A percentile compares a stretch with the other conserved stretches of the same genome.
Conservation (phyloP, 2,329 filamentous ascomycete genomes). For the Fusarium pseudoanthophilum region DNA sequence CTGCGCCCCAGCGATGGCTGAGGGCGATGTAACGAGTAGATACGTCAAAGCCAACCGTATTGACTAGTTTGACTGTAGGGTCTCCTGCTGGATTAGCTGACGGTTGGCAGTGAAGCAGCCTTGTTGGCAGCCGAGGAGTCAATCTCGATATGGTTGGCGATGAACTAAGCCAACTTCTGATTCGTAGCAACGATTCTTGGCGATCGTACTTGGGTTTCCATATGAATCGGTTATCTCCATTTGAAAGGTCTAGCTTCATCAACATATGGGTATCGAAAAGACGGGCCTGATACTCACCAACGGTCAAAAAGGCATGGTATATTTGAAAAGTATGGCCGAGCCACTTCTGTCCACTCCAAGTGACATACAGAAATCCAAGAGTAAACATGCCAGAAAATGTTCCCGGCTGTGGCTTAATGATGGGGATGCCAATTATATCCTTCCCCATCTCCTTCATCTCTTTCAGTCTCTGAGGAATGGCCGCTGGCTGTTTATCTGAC, state of each 20-base stretch:
- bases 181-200: slow-evolving; percentile 17
- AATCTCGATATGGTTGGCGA: background rate
- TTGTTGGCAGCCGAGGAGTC: slow-evolving; percentile 18
- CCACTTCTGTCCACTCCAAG: background rate
- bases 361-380: slow-evolving; percentile 8
- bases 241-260: background rate
- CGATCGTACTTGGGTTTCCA: slow-evolving; percentile 26
- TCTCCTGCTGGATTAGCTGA: background rate
- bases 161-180: slow-evolving; percentile 18
- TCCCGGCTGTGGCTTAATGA: background rate
- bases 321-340: background rate
- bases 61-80: slow-evolving; percentile 7
- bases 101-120: slow-evolving; percentile 15
- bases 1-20: slow-evolving; percentile 31
- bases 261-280: background rate
- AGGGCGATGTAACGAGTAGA: slow-evolving; percentile 27
- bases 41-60: background rate
- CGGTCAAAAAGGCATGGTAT: slow-evolving; percentile 7
- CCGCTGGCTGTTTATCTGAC: background rate
- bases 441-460: background rate
- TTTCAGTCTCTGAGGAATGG: background rate
- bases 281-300: slow-evolving; percentile 1
- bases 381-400: slow-evolving; percentile 7
- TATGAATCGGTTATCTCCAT: background rate
- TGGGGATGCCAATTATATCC: slow-evolving; percentile 13